Evolutionary conservation across 2,329 filamentous ascomycete species (phyloP).

Genomic region (Furcasterigmium sp.): DNA sequence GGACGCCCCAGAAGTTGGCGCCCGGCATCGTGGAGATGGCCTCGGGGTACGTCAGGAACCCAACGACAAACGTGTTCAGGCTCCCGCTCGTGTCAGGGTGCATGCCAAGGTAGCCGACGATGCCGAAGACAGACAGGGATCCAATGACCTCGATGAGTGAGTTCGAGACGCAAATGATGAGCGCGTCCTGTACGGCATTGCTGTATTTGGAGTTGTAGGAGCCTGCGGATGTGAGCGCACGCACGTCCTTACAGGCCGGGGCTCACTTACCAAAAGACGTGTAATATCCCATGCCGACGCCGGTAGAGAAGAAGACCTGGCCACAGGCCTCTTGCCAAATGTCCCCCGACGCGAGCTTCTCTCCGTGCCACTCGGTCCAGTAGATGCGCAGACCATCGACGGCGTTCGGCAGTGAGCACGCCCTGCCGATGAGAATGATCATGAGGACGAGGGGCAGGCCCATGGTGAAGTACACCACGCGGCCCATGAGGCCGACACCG

Average conservation of each 20-base stretch:
- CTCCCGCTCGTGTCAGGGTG: slow-evolving; percentile 22
- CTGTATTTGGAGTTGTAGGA: slow-evolving; percentile 48
- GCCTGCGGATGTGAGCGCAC: no score
- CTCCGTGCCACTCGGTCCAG: slow-evolving; percentile 31
- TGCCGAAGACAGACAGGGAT: slow-evolving; percentile 38
- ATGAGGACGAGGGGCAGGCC: slow-evolving; percentile 49
- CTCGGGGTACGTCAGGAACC: slow-evolving; percentile 47
- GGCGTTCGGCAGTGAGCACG: slow-evolving; percentile 45
- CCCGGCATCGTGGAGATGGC: slow-evolving; percentile 50
- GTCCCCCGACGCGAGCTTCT: slow-evolving; percentile 37
- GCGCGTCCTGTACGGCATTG: slow-evolving; percentile 48
- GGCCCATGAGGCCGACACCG: slow-evolving; percentile 47
- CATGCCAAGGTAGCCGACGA: slow-evolving; percentile 37
- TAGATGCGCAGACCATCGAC: slow-evolving; percentile 39
- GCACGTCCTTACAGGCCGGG: no score
- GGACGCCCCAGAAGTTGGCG: slow-evolving; percentile 47
- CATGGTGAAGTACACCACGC: slow-evolving; percentile 53
- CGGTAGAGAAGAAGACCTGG: slow-evolving; percentile 30
- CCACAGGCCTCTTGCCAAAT: slow-evolving; percentile 51
- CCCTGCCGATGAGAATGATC: slow-evolving; percentile 44
- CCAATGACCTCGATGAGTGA: slow-evolving; percentile 45
- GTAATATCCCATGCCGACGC: slow-evolving; percentile 44
- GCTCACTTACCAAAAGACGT: slow-evolving; percentile 51
- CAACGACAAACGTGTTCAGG: slow-evolving; percentile 46
- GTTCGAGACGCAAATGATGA: slow-evolving; percentile 48